Conservation (phyloP, 176 grass and related monocot genomes). For the Eleusine indica region DNA sequence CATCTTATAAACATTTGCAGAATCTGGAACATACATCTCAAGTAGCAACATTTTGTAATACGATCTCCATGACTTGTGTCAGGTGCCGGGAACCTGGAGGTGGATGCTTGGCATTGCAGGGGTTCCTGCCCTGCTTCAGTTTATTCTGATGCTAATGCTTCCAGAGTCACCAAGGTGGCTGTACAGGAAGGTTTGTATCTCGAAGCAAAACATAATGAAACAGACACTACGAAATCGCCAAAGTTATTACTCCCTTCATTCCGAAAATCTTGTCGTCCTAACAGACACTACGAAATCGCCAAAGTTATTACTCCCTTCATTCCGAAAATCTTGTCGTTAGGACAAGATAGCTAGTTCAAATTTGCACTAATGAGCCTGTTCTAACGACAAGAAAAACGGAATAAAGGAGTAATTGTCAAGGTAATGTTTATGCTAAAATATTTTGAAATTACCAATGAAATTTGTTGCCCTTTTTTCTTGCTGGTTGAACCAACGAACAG, state of each 20-base stretch:
- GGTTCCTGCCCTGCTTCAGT: slow-evolving; percentile 83
- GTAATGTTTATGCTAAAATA: background rate
- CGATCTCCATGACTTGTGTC: background rate
- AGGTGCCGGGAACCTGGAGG: slow-evolving; percentile 89
- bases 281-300: background rate
- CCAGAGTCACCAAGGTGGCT: slow-evolving; percentile 97
- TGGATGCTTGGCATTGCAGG: slow-evolving; percentile 98
- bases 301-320: too few relatives aligned
- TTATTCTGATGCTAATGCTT: slow-evolving; percentile 81
- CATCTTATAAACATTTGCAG: background rate
- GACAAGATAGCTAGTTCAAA: too few relatives aligned
- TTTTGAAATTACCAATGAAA: background rate
- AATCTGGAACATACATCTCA: background rate
- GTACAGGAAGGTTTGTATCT: slow-evolving; percentile 70
- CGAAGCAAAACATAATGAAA: background rate
- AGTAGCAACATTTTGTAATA: background rate
- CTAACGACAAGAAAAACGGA: too few relatives aligned
- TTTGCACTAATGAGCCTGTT: too few relatives aligned
- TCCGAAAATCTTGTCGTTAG: too few relatives aligned
- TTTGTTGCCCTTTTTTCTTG: background rate
- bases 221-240: background rate
- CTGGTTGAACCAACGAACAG: slow-evolving; percentile 48
- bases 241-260: too few relatives aligned
- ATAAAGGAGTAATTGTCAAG: background rate
- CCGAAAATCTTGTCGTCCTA: too few relatives aligned